Evolutionary conservation across 495 filamentous ascomycete genomes (phyloP), one percentile per base, ranked within the genome.

Genomic region (Trichoderma orchidacearum): DNA sequence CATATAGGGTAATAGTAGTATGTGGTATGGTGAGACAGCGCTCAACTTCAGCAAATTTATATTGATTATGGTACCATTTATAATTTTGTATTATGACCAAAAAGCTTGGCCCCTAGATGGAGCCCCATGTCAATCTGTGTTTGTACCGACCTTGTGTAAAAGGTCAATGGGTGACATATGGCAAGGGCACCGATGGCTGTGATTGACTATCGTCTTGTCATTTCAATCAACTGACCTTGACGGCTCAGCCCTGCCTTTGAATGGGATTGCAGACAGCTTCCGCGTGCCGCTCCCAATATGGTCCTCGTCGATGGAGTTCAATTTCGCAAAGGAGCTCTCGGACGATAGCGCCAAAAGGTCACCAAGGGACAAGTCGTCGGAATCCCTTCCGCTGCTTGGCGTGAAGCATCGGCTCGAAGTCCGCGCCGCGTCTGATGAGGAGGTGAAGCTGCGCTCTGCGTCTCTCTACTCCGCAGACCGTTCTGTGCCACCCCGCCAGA

Each of bases 401-500:
- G 50, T 30, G 18, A 53, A 17, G 25, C 51, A 30, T 17, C 30
- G 51, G 3, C 51, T 53, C 8, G 27, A 53, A 27, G 25, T 30
- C n/a, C 45, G 45, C 27, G 45, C 45, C 34, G 34, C 34, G 12
- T 36, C 34, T 15, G 34, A 36, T 11, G 41, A 48, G 4, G 41
- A 23, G 41, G 41, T 15, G 51, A 34, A 53, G 30, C 51, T 21
- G 7, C 30, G 51, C 11, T 53, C 51, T 30, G 18, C 51, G 27
- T 30, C 28, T 55, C 30, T 31, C 53, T 55, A 55, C 21, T 55
- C 53, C 30, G 53, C 31, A 55, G 53, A 15, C 13, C 32, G 30
- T 31, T 54, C 30, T 2, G 45, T 60, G 12, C 65, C 65, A 41
- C 73, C 72, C 41, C 66, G 63, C 78, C 78, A 81, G 27, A 80